phyloP scores from a whole-genome alignment of 441 rosid species.

The Sinapis alba region DNA sequence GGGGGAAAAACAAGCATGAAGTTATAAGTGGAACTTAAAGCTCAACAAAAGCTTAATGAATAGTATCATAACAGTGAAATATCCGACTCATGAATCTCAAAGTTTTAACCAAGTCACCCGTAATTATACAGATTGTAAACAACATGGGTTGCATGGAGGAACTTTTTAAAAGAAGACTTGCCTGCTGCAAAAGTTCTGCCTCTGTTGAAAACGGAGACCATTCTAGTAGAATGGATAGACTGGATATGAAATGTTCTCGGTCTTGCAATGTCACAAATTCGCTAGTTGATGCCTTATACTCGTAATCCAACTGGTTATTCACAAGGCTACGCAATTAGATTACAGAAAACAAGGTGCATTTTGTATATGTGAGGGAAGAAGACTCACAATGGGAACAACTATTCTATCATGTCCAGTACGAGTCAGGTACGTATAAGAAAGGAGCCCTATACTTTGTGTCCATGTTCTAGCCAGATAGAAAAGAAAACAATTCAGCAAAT shows the following conservation, averaged over 20 bases:
- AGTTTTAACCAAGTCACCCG: conserved; percentile 7
- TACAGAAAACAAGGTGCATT: conserved; percentile 17
- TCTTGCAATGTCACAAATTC: conserved; percentile 46
- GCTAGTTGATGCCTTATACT: conserved; percentile 49
- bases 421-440: conserved; percentile 86
- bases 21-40: background rate
- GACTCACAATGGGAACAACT: conserved; percentile 91
- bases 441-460: conserved; percentile 90
- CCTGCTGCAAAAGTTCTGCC: conserved; percentile 88
- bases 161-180: conserved; percentile 26
- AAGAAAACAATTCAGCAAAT: conserved; percentile 34
- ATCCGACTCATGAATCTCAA: conserved; percentile 13
- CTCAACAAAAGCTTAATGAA: conserved; percentile 15
- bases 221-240: conserved; percentile 67
- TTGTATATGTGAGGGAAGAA: background rate
- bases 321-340: conserved; percentile 22
- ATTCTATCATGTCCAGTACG: conserved; percentile 80
- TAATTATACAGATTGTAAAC: conserved; percentile 20
- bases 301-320: conserved; percentile 75
- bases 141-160: conserved; percentile 15
- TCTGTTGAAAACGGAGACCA: conserved; percentile 96
- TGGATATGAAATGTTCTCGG: conserved; percentile 61
- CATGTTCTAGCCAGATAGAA: conserved; percentile 48
- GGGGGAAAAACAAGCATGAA: conserved; percentile 8
- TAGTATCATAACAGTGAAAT: conserved; percentile 13